phyloP scores from a whole-genome alignment of 2,329 filamentous ascomycete genomes.

The Ilyonectria robusta region DNA sequence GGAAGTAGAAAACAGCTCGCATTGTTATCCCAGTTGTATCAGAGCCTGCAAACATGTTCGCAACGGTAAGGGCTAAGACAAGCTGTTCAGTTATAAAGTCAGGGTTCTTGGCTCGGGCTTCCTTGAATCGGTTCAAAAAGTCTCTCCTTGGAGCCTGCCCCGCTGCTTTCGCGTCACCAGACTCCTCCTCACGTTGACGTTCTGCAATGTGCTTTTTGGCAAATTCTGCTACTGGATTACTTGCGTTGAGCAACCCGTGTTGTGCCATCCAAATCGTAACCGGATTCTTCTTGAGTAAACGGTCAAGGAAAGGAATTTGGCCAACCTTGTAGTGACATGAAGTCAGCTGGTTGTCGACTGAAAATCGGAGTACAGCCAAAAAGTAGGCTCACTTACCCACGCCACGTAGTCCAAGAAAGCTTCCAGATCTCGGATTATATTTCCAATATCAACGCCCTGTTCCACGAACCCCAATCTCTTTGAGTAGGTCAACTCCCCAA shows the following conservation, averaged over 20 bases:
- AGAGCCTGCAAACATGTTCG: constrained; percentile 79
- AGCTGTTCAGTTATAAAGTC: constrained; percentile 78
- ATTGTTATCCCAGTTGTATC: constrained; percentile 85
- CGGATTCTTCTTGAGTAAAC: constrained; percentile 52
- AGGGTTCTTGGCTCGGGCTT: constrained; percentile 74
- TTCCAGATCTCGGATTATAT: constrained; percentile 75
- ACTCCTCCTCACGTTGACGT: constrained; percentile 61
- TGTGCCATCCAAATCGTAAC: constrained; percentile 65
- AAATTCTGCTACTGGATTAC: constrained; percentile 63
- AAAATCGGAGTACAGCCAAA: background rate
- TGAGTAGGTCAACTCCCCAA: constrained; percentile 81
- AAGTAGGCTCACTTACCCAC: constrained; percentile 60
- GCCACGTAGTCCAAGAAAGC: constrained; percentile 78
- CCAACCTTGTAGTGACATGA: constrained; percentile 66
- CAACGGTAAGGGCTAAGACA: constrained; percentile 72
- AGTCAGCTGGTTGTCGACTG: background rate
- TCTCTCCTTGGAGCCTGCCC: constrained; percentile 59
- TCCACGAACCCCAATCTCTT: constrained; percentile 83
- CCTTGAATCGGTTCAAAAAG: constrained; percentile 79
- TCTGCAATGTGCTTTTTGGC: constrained; percentile 69
- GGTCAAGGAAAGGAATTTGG: constrained; percentile 80
- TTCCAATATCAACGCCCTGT: constrained; percentile 79
- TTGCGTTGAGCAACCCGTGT: constrained; percentile 75
- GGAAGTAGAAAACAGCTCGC: constrained; percentile 78
- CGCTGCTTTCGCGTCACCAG: constrained; percentile 36